Evolutionary conservation across 345 rosid species (phyloP), one percentile per base, ranked within the genome.

Genomic region (Syzygium aqueum): DNA sequence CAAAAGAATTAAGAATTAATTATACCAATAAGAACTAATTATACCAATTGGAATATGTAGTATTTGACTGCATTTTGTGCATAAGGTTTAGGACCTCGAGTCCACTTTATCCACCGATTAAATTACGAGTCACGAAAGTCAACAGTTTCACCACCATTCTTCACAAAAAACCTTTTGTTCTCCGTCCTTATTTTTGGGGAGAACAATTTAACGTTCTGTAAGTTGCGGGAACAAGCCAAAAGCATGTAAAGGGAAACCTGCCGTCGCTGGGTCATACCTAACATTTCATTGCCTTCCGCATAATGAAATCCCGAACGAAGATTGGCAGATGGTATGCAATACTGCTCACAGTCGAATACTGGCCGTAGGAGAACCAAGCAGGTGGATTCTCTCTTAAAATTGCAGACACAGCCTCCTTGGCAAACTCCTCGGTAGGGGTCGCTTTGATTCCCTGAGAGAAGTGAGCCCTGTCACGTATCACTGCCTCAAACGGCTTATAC

Each of bases 321-420:
- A 95, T 87, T 6, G 99, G 99, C 92, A 95, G 82, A 90, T 97
- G 95, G 87, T 95, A 89, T 92, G 93, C 84, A 84, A 95, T 86
- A 33, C 92, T 91, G 91, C 89, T 89, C 53, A 92, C 4, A 0
- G 95, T 95, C 12, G 97, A 96, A 91, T 87, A 94, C 9, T 86
- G 90, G 51, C 98, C 99, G 4, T 91, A 86, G 33, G 96, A 89
- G 91, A 95, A 96, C 98, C 99, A 97, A 83, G 97, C 91, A 0
- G 97, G 97, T 1, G 98, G 98, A 43, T 93, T 92, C 88, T 90
- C 90, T 91, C 91, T 94, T 11, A 95, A 91, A 86, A 96, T 91
- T 2, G 84, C 88, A 0, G 94, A 94, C 21, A 93, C 98, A 1
- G 97, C 95, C 82, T 91, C 89, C 88, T 83, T 92, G 10, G 99